Evolutionary conservation across 352 stramenopile genomes (phyloP).

Genomic region (Phytophthora foliorum): DNA sequence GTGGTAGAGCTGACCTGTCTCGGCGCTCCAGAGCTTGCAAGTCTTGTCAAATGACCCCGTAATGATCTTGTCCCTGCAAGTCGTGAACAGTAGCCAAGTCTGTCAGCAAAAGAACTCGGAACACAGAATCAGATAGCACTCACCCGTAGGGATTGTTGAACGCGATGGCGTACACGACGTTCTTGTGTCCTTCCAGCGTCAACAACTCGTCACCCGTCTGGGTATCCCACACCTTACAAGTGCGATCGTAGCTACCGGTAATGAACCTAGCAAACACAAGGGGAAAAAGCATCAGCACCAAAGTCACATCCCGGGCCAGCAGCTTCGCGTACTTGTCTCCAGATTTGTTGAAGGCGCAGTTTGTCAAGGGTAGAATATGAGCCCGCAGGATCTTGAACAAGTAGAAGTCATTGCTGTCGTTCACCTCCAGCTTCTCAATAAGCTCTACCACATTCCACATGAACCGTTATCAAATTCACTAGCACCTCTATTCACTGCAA

Average conservation of each 20-base stretch:
- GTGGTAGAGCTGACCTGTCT: slow-evolving; percentile 95
- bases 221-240: slow-evolving; percentile 97
- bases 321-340: slow-evolving; percentile 97
- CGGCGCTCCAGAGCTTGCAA: slow-evolving; percentile 96
- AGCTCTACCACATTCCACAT: slow-evolving; percentile 67
- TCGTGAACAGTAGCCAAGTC: not conserved
- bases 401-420: slow-evolving; percentile 96
- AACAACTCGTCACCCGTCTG: slow-evolving; percentile 94
- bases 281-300: not conserved
- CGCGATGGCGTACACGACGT: slow-evolving; percentile 97
- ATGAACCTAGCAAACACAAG: slow-evolving; percentile 86
- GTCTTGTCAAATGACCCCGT: slow-evolving; percentile 97
- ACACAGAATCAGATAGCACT: not conserved
- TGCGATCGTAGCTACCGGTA: slow-evolving; percentile 96
- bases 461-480: not conserved
- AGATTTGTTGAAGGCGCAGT: slow-evolving; percentile 98
- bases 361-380: slow-evolving; percentile 96
- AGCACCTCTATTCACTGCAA: not conserved
- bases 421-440: slow-evolving; percentile 96
- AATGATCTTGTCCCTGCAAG: slow-evolving; percentile 93
- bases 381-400: slow-evolving; percentile 97
- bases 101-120: not conserved
- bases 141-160: slow-evolving; percentile 98
- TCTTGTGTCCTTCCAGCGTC: slow-evolving; percentile 95
- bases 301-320: no score